Evolutionary conservation across 2,329 filamentous ascomycete genomes (phyloP).

Genomic region (Orbilia quercus): DNA sequence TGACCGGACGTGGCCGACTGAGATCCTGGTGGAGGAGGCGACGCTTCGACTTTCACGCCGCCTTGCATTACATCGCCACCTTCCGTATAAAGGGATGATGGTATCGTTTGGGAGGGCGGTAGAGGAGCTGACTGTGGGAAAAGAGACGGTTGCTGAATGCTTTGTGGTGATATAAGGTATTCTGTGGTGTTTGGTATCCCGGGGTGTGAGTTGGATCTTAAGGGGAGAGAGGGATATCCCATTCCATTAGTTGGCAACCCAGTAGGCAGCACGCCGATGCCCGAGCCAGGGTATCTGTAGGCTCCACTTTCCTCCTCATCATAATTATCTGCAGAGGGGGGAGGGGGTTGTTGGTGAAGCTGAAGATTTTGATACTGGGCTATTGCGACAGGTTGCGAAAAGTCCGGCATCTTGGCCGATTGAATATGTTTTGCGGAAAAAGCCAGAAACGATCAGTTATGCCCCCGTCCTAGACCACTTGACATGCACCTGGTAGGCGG

Average conservation of each 20-base stretch:
- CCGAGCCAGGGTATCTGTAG: conserved; percentile 55
- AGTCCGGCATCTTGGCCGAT: conserved; percentile 50
- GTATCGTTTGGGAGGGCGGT: conserved; percentile 47
- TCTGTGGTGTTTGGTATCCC: conserved; percentile 50
- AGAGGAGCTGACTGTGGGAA: conserved; percentile 49
- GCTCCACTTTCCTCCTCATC: conserved; percentile 55
- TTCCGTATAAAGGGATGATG: conserved; percentile 50
- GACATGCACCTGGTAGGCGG: conserved; percentile 47
- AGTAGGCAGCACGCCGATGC: conserved; percentile 51
- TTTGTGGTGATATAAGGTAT: conserved; percentile 54
- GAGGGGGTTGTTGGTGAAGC: conserved; percentile 54
- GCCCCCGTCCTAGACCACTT: conserved; percentile 40
- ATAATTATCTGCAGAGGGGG: conserved; percentile 52
- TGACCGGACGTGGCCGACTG: conserved; percentile 31
- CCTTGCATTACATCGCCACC: conserved; percentile 54
- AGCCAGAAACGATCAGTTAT: conserved; percentile 19
- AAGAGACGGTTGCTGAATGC: conserved; percentile 43
- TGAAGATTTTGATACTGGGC: conserved; percentile 55
- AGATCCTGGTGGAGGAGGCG: conserved; percentile 39
- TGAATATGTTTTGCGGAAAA: conserved; percentile 32
- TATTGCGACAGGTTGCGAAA: conserved; percentile 53
- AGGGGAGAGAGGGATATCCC: conserved; percentile 53
- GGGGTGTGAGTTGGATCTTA: conserved; percentile 56
- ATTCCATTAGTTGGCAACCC: conserved; percentile 53
- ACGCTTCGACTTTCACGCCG: conserved; percentile 53